Base-by-base conservation (phyloP, 495 filamentous ascomycete genomes). In the Poronia punctata region DNA sequence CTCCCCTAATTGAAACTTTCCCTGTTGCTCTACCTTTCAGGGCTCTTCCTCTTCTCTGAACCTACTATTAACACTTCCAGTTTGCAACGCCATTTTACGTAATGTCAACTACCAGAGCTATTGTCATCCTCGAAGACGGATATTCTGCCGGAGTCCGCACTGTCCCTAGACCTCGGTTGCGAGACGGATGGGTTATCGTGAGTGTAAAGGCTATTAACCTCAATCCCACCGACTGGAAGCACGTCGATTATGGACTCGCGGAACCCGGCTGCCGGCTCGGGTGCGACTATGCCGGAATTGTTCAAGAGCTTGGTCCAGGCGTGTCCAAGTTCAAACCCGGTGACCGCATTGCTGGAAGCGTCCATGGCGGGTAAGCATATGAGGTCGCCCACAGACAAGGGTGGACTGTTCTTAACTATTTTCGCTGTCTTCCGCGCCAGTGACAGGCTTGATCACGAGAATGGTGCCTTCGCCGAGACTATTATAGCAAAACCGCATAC, bases 211-310 rank as follows among this genome's bases (percentile, higher is more conserved):
- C 62, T 10, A 66, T 79, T 7, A 74, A 65, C 6, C 38, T 78
- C 36, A 80, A 80, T 43, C 75, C 75, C 3, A 68, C 67, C 0
- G 76, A 76, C 57, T 78, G 70, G 67, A 80, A 81, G 52, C 58
- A 65, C 44, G 44, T 78, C 12, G 62, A 61, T 0, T 50, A 25
- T 15, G 33, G 31, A 2, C 26, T 31, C 2, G 12, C 33, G 11
- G 11, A 35, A 6, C n/a, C 15, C n/a, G 54, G 53, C n/a, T 7
- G 17, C n/a, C 35, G 39, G 12, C 2, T 43, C 1, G 61, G 65
- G 4, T 59, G 60, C 16, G 66, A 64, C 20, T 57, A 55, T 23
- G 60, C 54, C 29, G 66, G 67, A 8, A 50, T 52, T 2, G 64
- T 70, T 4, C 55, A 62, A 10, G 49, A 62, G 31, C 23, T 64